Evolutionary conservation across 2,329 filamentous ascomycete species (phyloP).

Genomic region (Diaporthe amygdali): DNA sequence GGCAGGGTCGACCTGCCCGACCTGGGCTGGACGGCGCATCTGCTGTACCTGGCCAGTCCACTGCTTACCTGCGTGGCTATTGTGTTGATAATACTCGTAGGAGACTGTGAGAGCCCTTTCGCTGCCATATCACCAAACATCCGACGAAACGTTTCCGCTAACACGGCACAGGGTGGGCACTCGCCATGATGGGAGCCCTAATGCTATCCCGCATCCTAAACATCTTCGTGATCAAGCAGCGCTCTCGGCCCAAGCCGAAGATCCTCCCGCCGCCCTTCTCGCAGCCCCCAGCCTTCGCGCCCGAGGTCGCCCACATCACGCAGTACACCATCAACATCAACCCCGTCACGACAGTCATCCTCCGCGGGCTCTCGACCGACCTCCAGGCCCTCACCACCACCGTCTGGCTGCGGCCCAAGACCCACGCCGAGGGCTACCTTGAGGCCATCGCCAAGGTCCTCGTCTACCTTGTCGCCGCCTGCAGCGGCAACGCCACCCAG

Average conservation of each 20-base stretch:
- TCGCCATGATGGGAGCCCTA: conserved; percentile 52
- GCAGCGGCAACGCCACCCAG: conserved; percentile 61
- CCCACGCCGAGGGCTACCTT: conserved; percentile 54
- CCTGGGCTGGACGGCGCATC: conserved; percentile 52
- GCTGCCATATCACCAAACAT: not conserved
- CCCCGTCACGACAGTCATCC: conserved; percentile 41
- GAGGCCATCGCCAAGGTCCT: conserved; percentile 60
- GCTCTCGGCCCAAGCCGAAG: conserved; percentile 36
- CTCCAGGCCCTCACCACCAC: conserved; percentile 64
- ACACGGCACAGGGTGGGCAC: conserved; percentile 48
- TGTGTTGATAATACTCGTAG: conserved; percentile 49
- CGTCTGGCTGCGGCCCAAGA: conserved; percentile 59
- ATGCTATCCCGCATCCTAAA: conserved; percentile 61
- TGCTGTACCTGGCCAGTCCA: conserved; percentile 54
- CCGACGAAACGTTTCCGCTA: not conserved
- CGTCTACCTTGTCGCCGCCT: conserved; percentile 61
- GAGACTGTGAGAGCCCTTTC: conserved; percentile 44
- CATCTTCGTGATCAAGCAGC: conserved; percentile 60
- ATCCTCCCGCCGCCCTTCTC: conserved; percentile 7
- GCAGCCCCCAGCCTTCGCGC: conserved; percentile 18
- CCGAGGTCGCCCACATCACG: conserved; percentile 26
- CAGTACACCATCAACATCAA: conserved; percentile 21
- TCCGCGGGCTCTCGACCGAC: conserved; percentile 60
- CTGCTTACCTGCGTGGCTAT: conserved; percentile 50
- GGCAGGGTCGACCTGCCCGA: conserved; percentile 36